Percentiles rank a stretch among this genome's conserved stretches.
Evolutionary conservation across 2,329 filamentous ascomycete species (phyloP).

Genomic region (Proliferodiscus dingleyae): DNA sequence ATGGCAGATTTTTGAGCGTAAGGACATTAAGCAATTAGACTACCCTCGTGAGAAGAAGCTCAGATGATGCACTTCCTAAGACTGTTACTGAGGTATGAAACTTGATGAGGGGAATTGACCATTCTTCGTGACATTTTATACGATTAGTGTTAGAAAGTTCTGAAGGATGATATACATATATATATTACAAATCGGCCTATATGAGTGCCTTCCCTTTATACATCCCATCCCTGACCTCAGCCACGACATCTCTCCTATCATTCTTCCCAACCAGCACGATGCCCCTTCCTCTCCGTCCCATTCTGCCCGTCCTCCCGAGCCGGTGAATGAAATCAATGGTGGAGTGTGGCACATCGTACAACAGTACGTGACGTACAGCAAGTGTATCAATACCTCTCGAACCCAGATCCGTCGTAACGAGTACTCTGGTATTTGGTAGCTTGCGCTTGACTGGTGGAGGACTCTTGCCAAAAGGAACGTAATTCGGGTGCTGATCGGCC

Average conservation of each 20-base stretch:
- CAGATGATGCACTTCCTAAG: too few species aligned
- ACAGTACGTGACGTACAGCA: constrained; percentile 81
- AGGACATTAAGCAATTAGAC: too few species aligned
- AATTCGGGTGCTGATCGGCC: constrained; percentile 33
- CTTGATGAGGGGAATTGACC: too few species aligned
- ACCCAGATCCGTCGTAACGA: constrained; percentile 90
- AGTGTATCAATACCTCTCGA: constrained; percentile 93
- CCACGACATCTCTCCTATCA: constrained; percentile 84
- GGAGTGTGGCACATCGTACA: constrained; percentile 97
- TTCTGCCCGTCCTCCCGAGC: constrained; percentile 83
- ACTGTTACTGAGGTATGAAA: too few species aligned
- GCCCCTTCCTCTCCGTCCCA: constrained; percentile 84
- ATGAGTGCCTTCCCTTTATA: constrained; percentile 75
- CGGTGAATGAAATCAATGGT: constrained; percentile 98
- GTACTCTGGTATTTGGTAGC: constrained; percentile 76
- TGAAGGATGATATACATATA: too few species aligned
- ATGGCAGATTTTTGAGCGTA: too few species aligned
- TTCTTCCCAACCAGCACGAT: constrained; percentile 87
- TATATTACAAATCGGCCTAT: too few species aligned
- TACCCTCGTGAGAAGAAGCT: too few species aligned
- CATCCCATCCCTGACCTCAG: constrained; percentile 87
- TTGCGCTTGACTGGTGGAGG: constrained; percentile 25
- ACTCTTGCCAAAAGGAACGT: constrained; percentile 24
- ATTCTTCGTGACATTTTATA: too few species aligned
- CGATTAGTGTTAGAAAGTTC: too few species aligned